Base-by-base conservation (phyloP, 352 stramenopile species). In the Phytophthora cryptogea region DNA sequence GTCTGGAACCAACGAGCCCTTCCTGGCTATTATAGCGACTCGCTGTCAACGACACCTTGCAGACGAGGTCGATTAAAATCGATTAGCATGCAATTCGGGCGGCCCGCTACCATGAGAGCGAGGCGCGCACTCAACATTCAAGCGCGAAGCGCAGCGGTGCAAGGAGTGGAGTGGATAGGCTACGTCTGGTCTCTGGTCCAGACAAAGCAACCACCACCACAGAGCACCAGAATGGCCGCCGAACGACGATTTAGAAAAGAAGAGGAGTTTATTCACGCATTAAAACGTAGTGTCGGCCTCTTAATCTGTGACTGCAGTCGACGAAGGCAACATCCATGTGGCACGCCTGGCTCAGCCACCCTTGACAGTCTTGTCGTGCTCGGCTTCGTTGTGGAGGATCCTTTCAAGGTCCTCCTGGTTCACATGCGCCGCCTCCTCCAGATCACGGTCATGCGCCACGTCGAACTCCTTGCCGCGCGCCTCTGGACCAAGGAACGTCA, bases 401-500 rank as follows among this genome's bases (percentile, higher is more conserved):
- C 68, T 68, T 6, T 81, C 66, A 27, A 78, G 59, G 46, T 73
- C 69, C 20, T 72, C 69, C 20, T 56, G 45, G 31, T 66, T 66
- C 40, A 78, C 56, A 28, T 70, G 42, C 11, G 62, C 60, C 1
- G 66, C 56, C 32, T 72, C 64, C 42, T 72, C 69, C 5, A 80
- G 36, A 32, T 77, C 70, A 8, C 42, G 16, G 45, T 75, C 68
- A 41, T 75, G 68, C 2, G 62, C 55, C 10, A 72, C 63, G 39
- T 83, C 70, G 46, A 85, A 79, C 53, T 80, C 60, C 54, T 85
- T 70, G 26, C 72, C 76, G 14, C 72, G 67, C 27, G 63, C 63
- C 63, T 84, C 75, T 4, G 69, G 75, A 0, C 75, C 66, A 2
- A 81, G 27, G 43, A 81, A 70, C 4, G 59, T 63, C 23, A 81